phyloP scores from a whole-genome alignment of 208 protist species.

The Leishmania arabica region DNA sequence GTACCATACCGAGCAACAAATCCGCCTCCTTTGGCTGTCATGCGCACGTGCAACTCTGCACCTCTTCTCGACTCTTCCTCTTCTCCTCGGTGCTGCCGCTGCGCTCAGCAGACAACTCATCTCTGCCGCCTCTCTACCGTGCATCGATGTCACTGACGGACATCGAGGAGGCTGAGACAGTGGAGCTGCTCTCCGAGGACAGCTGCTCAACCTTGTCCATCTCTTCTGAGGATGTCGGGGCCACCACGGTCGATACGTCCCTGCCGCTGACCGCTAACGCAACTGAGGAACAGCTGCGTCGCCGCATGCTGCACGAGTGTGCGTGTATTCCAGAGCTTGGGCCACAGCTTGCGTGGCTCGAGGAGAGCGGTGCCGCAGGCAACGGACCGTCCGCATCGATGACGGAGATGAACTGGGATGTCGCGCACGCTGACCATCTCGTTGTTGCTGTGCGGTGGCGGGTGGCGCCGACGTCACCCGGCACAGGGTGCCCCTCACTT shows the following conservation, averaged over 20 bases:
- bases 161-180: slow-evolving; percentile 23
- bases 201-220: slow-evolving; percentile 26
- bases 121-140: neutral
- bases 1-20: neutral
- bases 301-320: slow-evolving; percentile 5
- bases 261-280: neutral
- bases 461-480: neutral
- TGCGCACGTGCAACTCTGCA: neutral
- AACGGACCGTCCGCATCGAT: neutral
- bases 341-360: slow-evolving; percentile 4
- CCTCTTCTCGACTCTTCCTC: neutral
- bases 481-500: neutral
- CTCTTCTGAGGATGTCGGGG: neutral
- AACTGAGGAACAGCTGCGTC: slow-evolving; percentile 11
- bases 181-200: slow-evolving; percentile 26
- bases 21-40: neutral
- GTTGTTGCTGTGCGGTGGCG: slow-evolving; percentile 19
- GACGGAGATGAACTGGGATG: neutral
- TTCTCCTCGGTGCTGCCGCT: neutral
- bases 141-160: neutral
- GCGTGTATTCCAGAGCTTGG: slow-evolving; percentile 10
- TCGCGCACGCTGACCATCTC: slow-evolving; percentile 6
- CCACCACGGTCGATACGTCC: neutral
- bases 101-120: neutral
- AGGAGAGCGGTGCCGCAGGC: neutral